phyloP scores from a whole-genome alignment of 176 grass and related monocot genomes.

The Luzula sylvatica region DNA sequence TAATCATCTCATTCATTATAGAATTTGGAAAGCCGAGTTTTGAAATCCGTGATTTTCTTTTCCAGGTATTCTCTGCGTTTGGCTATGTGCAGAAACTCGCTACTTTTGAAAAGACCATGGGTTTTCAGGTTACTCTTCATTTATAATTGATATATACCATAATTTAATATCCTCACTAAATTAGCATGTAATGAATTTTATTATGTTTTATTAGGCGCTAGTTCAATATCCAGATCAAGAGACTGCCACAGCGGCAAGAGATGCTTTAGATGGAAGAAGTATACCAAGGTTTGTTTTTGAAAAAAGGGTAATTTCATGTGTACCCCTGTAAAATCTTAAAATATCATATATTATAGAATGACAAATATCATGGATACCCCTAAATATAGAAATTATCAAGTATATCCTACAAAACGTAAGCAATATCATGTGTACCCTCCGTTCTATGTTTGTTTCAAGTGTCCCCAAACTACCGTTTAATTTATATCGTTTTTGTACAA shows the following conservation, averaged over 20 bases:
- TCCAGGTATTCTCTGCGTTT: slow-evolving; percentile 96
- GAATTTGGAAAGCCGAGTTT: background rate
- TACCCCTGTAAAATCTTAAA: no score
- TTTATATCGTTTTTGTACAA: no score
- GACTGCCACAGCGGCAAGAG: slow-evolving; percentile 83
- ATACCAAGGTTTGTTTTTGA: slow-evolving; percentile 94
- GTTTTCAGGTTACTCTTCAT: slow-evolving; percentile 68
- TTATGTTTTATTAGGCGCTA: slow-evolving; percentile 45
- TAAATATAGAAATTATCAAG: no score
- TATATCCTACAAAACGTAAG: no score
- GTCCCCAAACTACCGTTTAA: no score
- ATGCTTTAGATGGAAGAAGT: slow-evolving; percentile 93
- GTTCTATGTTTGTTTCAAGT: no score
- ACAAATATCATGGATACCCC: no score
- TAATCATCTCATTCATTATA: slow-evolving; percentile 12
- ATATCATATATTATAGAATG: no score
- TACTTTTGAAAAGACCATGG: slow-evolving; percentile 95
- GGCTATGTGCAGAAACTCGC: slow-evolving; percentile 99
- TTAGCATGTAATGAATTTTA: slow-evolving; percentile 18
- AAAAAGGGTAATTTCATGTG: no score
- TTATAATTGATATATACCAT: background rate
- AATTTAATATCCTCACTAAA: slow-evolving; percentile 13
- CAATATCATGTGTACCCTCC: no score
- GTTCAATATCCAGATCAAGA: slow-evolving; percentile 82
- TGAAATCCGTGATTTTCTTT: slow-evolving; percentile 7